These are phyloP conservation scores for Umbelopsis sp. DNA, from an alignment of 192 early-diverging fungal genomes.

Conservation along the genomic window DNA sequence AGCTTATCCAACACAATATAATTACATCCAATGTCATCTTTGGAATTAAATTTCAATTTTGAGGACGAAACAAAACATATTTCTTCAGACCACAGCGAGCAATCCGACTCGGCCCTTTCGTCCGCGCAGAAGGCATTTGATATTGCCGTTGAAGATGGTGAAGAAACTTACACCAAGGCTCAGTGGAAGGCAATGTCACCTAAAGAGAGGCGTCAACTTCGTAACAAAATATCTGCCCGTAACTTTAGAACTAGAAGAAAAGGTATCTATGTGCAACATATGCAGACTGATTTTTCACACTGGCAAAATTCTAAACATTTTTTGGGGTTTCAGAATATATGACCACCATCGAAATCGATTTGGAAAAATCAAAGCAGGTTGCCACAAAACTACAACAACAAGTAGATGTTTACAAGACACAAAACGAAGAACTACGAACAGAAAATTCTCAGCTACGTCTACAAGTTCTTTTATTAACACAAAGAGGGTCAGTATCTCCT, in stretches of 20 bases:
- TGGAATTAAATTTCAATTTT: background rate
- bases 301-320: background rate
- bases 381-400: slow-evolving; percentile 19
- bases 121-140: background rate
- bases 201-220: slow-evolving; percentile 79
- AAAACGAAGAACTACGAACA: slow-evolving; percentile 9
- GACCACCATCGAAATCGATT: slow-evolving; percentile 26
- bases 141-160: slow-evolving; percentile 18
- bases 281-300: background rate
- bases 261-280: slow-evolving; percentile 44
- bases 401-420: slow-evolving; percentile 14
- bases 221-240: slow-evolving; percentile 87
- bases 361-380: slow-evolving; percentile 21
- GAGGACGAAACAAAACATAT: background rate
- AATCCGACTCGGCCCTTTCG: background rate
- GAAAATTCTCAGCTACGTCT: slow-evolving; percentile 36
- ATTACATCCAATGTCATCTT: background rate
- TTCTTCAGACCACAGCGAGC: background rate
- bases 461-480: slow-evolving; percentile 24
- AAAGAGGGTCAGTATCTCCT: background rate
- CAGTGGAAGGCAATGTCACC: slow-evolving; percentile 69
- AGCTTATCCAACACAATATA: too few relatives aligned
- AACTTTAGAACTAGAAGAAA: slow-evolving; percentile 86
- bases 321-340: slow-evolving; percentile 39
- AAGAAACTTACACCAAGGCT: slow-evolving; percentile 25